Base-by-base conservation (phyloP, 2,329 filamentous ascomycete species). In the Neonectria neomacrospora region DNA sequence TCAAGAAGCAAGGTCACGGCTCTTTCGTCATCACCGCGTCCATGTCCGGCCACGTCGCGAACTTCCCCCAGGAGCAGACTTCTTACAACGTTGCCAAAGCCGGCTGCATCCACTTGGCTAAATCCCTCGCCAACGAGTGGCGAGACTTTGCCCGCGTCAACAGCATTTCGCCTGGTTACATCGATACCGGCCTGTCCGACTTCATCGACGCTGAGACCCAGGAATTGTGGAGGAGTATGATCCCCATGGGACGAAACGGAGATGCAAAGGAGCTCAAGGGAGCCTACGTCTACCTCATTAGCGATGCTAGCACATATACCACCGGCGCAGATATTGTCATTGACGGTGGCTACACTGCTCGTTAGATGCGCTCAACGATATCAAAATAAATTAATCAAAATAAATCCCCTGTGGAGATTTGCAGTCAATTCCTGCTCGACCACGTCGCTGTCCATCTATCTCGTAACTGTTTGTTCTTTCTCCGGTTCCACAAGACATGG, bases 191-290 rank as follows among this genome's bases (percentile, higher is more conserved):
- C 67, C 85, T 87, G 79, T 83, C 83, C 0, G 84, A 83, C 0
- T 63, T 63, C 28, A 63, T 63, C 37, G 60, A 63, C 14, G 14
- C 39, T n/a, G 28, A 63, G 34, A 63, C 60, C 10, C 60, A 63
- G 30, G 60, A 63, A 26, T 11, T 63, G 37, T 63, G 60, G 60
- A 58, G 60, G 42, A 75, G 79, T 16, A 86, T 87, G 84, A 78
- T 84, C 0, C 78, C 79, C 2, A 68, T 86, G 16, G 83, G 86
- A 39, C 83, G 88, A 64, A 83, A 89, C 65, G 88, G 85, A 26
- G 83, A 90, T 71, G 86, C 87, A 3, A 88, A 88, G 80, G 88
- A 90, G 79, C 79, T 90, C 67, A 90, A 90, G 82, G 88, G 86
- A 5, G 75, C 84, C 14, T 86, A 85, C 67, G 74, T 86, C 39